These are phyloP conservation scores for Trametes sanguinea DNA, from an alignment of 768 basidiomycete species.

Conservation along the genomic window DNA sequence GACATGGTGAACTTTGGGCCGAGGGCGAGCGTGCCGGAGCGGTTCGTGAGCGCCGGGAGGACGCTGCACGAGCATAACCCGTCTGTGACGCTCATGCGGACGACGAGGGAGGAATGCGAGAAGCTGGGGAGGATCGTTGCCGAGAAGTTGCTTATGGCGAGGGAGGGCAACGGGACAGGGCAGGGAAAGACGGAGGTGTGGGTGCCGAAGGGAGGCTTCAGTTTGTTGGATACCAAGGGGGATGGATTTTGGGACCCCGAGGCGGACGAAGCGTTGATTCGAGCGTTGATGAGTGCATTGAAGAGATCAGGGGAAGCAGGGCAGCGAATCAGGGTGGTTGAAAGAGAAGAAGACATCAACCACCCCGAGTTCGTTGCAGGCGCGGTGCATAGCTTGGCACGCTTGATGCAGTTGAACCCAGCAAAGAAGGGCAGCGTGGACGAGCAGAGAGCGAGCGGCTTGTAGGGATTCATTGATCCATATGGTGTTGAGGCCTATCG, in stretches of 20 bases:
- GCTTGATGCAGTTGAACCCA: conserved; percentile 13
- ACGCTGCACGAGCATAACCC: conserved; percentile 20
- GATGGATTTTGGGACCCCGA: conserved; percentile 15
- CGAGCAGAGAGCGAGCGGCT: neutral
- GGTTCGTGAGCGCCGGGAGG: conserved; percentile 8
- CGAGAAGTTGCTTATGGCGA: conserved; percentile 14
- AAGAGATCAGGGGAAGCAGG: neutral
- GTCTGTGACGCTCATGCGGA: conserved; percentile 25
- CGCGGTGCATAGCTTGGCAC: conserved; percentile 14
- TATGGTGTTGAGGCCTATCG: too few species aligned
- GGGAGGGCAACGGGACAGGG: neutral
- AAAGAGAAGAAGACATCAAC: conserved; percentile 18
- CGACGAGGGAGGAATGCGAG: conserved; percentile 20
- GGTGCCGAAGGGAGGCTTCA: conserved; percentile 21
- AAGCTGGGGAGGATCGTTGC: conserved; percentile 16
- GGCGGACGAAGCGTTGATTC: conserved; percentile 20
- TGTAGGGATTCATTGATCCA: too few species aligned
- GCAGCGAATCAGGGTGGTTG: conserved; percentile 9
- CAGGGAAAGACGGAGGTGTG: conserved; percentile 19
- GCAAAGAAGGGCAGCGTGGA: neutral
- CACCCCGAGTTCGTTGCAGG: conserved; percentile 19
- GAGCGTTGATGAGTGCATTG: conserved; percentile 9
- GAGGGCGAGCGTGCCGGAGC: conserved; percentile 20
- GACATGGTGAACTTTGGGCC: conserved; percentile 29
- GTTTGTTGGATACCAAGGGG: conserved; percentile 11